These are phyloP conservation scores for Leccinum aurantiacum DNA, from an alignment of 768 basidiomycete species.

Conservation along the genomic window DNA sequence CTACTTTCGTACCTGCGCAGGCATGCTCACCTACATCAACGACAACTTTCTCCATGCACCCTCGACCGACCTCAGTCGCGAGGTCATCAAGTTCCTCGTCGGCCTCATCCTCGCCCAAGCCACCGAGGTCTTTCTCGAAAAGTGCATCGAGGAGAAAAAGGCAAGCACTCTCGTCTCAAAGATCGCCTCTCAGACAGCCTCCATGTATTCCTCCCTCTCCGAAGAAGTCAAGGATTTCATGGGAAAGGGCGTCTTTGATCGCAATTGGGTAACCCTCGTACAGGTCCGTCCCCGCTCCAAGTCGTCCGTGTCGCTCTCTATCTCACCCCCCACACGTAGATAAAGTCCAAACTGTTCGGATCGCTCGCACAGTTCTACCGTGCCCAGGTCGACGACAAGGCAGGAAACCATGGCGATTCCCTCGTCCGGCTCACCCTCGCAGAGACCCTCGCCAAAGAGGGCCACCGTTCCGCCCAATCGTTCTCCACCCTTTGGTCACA, in stretches of 20 bases:
- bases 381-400: no score
- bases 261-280: constrained; percentile 88
- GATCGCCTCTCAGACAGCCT: constrained; percentile 79
- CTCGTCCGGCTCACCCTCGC: no score
- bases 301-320: not conserved
- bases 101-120: constrained; percentile 87
- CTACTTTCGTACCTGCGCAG: constrained; percentile 86
- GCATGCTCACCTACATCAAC: constrained; percentile 98
- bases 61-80: constrained; percentile 89
- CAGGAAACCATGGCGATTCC: no score
- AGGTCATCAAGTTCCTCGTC: constrained; percentile 91
- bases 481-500: no score
- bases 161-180: constrained; percentile 73
- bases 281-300: constrained; percentile 50
- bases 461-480: no score
- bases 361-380: no score
- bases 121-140: constrained; percentile 95
- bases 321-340: not conserved
- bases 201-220: constrained; percentile 74
- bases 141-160: constrained; percentile 92
- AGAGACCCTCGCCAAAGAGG: no score
- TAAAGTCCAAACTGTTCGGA: no score
- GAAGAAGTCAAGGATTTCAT: constrained; percentile 97
- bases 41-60: constrained; percentile 99
- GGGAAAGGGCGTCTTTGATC: constrained; percentile 93